phyloP scores from a whole-genome alignment of 129 eudicot genomes.

The Centrapalus pauciflorus region DNA sequence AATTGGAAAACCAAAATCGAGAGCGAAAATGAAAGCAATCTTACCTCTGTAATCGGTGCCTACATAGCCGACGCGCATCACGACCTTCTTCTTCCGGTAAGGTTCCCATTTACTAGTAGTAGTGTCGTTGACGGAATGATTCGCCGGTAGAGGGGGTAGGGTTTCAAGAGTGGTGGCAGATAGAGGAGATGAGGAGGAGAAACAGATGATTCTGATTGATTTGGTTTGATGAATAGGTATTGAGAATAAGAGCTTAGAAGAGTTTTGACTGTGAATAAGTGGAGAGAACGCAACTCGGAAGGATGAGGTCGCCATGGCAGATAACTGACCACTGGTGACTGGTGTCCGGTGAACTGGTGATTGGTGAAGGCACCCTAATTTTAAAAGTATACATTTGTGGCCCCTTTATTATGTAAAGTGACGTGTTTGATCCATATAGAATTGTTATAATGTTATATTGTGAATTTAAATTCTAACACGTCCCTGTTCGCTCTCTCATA shows the following conservation, averaged over 20 bases:
- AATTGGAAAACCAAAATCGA: not conserved
- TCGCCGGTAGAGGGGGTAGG: constrained; percentile 25
- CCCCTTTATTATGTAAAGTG: constrained; percentile 1
- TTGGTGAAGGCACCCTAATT: not conserved
- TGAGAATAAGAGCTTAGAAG: constrained; percentile 19
- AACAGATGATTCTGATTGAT: constrained; percentile 21
- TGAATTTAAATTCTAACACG: too few relatives aligned
- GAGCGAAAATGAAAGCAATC: not conserved
- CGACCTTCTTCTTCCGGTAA: constrained; percentile 85
- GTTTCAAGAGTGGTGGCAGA: constrained; percentile 26
- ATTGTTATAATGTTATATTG: too few relatives aligned
- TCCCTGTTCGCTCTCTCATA: too few relatives aligned
- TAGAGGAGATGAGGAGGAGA: constrained; percentile 31
- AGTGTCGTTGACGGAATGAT: not conserved
- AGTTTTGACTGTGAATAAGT: constrained; percentile 24
- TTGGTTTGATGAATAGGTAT: constrained; percentile 20
- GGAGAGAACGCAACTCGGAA: constrained; percentile 37
- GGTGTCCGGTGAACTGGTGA: constrained; percentile 1
- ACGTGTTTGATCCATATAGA: not conserved
- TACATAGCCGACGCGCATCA: constrained; percentile 93
- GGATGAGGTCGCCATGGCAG: constrained; percentile 41
- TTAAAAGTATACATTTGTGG: constrained; percentile 2
- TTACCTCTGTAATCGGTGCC: constrained; percentile 85
- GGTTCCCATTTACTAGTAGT: constrained; percentile 59
- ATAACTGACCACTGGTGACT: not conserved